Conservation (phyloP, 306 rosid species). For the Vachellia pachyceras region DNA sequence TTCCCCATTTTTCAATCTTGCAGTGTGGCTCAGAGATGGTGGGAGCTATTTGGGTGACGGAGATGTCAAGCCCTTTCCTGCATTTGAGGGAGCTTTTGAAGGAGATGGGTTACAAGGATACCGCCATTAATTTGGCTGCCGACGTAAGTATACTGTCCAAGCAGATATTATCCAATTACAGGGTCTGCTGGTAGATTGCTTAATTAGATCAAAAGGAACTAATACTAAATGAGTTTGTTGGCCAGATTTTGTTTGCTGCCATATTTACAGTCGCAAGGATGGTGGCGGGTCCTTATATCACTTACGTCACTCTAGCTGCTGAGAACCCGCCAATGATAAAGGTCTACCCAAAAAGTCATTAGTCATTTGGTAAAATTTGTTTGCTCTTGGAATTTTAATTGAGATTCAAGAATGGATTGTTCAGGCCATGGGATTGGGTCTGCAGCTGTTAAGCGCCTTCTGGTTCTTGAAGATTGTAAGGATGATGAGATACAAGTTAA, state of each 20-base stretch:
- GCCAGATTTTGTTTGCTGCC: slow-evolving; percentile 73
- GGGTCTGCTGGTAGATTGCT: not conserved
- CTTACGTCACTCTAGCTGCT: slow-evolving; percentile 63
- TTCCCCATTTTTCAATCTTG: not conserved
- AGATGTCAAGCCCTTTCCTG: slow-evolving; percentile 88
- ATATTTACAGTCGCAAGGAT: slow-evolving; percentile 84
- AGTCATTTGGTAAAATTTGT: not conserved
- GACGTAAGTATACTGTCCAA: slow-evolving; percentile 56
- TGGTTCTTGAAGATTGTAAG: slow-evolving; percentile 91
- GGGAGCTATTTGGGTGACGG: slow-evolving; percentile 79
- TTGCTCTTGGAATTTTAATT: not conserved
- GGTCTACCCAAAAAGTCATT: slow-evolving; percentile 44
- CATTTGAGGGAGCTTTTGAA: slow-evolving; percentile 82
- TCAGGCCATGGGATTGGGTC: slow-evolving; percentile 75
- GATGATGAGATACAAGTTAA: slow-evolving; percentile 73
- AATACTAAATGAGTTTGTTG: slow-evolving; percentile 18
- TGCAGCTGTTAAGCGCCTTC: slow-evolving; percentile 88
- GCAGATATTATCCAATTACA: not conserved
- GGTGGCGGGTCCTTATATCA: slow-evolving; percentile 71
- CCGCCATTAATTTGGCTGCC: slow-evolving; percentile 69
- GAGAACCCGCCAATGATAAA: slow-evolving; percentile 72
- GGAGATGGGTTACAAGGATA: slow-evolving; percentile 79
- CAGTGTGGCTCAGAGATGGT: slow-evolving; percentile 88
- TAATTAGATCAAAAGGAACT: slow-evolving; percentile 4
- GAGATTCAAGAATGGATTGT: not conserved